Base-by-base conservation (phyloP, 2,329 filamentous ascomycete genomes). In the Calonectria ilicicola region DNA sequence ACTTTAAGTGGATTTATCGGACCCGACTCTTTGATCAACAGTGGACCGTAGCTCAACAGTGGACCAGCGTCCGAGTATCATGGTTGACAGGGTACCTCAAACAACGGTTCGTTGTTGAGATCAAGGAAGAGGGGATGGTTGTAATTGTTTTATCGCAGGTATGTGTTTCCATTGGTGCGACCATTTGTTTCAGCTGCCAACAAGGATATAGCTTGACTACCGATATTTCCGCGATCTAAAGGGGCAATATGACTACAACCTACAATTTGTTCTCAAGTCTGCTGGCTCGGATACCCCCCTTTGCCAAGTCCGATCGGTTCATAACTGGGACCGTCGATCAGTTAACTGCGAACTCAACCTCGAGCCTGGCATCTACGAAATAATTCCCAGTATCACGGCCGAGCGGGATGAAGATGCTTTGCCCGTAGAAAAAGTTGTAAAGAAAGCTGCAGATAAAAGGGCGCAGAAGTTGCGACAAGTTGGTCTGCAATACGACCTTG, bases 271-370 rank as follows among this genome's bases (percentile, higher is more conserved):
- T 7, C 80, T 88, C n/a, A 82, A 83, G 60, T 65, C 72, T 7
- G 53, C 69, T 4, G 73, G 60, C 14, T 68, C 78, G 17, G 19
- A 27, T 9, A 74, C 62, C 3, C 67, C 73, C 7, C 74, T 79
- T 23, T 80, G 78, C 53, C 75, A 78, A 9, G 76, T 79, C 9
- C 72, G 77, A 15, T 60, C 77, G 17, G 67, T 69, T n/a, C 75
- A 77, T 29, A 75, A 75, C 15, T 83, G 81, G 78, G 83, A 92
- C 86, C 89, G 86, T 60, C 89, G 93, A 9, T 92, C 91, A 1
- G 90, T 94, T 17, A 93, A 90, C 69, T 92, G 91, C n/a, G 93
- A 95, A 78, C 85, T 94, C n/a, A 86, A 91, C 44, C 89, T 95
- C 2, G 90, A 93, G 38, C 87, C 92, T 0, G 93, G 93, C 7